phyloP scores from a whole-genome alignment of 495 filamentous ascomycete genomes.

The Rhizodiscina lignyota region DNA sequence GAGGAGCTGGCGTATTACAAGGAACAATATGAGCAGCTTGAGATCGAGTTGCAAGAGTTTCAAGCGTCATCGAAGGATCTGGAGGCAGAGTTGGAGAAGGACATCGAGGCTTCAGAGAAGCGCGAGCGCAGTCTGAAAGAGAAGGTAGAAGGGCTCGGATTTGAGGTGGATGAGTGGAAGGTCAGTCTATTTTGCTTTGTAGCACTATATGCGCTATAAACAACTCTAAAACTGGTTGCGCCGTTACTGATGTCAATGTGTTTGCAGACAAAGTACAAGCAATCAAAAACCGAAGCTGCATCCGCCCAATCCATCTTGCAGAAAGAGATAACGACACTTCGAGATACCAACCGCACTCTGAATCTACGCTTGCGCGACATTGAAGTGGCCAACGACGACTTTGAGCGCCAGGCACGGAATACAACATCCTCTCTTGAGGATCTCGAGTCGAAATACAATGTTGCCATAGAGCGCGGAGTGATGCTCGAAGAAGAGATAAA shows the following conservation, averaged over 20 bases:
- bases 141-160: constrained; percentile 67
- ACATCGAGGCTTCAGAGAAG: constrained; percentile 89
- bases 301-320: constrained; percentile 70
- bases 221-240: not conserved
- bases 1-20: constrained; percentile 87
- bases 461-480: constrained; percentile 77
- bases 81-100: constrained; percentile 89
- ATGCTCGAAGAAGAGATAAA: constrained; percentile 92
- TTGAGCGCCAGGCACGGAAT: constrained; percentile 85
- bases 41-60: constrained; percentile 84
- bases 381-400: constrained; percentile 96
- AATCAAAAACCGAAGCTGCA: constrained; percentile 75
- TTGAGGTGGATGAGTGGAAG: constrained; percentile 97
- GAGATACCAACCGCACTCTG: constrained; percentile 66
- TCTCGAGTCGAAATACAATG: constrained; percentile 90
- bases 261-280: constrained; percentile 80
- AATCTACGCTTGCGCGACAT: constrained; percentile 79
- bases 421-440: constrained; percentile 92
- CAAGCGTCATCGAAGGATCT: constrained; percentile 86
- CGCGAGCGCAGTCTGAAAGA: constrained; percentile 70
- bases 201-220: too few relatives aligned
- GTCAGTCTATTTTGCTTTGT: constrained; percentile 31
- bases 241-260: not conserved
- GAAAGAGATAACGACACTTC: constrained; percentile 85
- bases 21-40: constrained; percentile 82